Evolutionary conservation across 495 filamentous ascomycete genomes (phyloP), one percentile per base, ranked within the genome.

Genomic region (Aspergillus ellipticus): DNA sequence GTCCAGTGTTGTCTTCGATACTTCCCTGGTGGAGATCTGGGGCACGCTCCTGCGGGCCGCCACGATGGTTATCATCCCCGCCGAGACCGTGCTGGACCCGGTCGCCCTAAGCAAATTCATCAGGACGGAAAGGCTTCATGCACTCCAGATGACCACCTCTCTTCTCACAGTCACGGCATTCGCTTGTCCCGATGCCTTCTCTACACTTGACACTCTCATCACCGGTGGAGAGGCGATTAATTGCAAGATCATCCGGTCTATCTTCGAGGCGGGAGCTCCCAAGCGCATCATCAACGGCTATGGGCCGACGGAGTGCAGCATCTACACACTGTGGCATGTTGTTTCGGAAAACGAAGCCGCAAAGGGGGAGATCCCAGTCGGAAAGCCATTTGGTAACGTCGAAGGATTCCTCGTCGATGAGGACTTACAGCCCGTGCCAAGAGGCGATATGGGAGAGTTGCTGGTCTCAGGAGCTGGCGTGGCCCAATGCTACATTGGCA

Each of bases 11-110:
- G 21, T 21, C 16, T 57, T 57, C 17, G 55, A 57, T 50, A 13
- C 39, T 1, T 52, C 49, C 7, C 20, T 57, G 13, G 20, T 46
- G 20, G 55, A 57, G 39, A 57, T 57, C 17, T 57, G 55, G 55
- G 39, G 21, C 1, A 5, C 29, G 1, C 26, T 57, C 3, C 21
- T 57, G 22, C 1, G 8, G 7, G 55, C 49, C 0, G 55, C 41
- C 2, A 52, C 49, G 4, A 37, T 47, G 9, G 49, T 52, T n/a
- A 39, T 52, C 4, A 37, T 57, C 8, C 39, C 41, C 3, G 17
- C 11, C 1, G n/a, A 22, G 6, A 19, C 19, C 4, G 29, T 52
- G 6, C 11, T 47, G 9, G 55, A 57, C 20, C 55, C 49, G 13
- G 6, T 28, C 4, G 42, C 13, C 5, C 29, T 57, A 6, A 7